Conservation (phyloP, 345 rosid genomes). For the Cardamine chenopodiifolia region DNA sequence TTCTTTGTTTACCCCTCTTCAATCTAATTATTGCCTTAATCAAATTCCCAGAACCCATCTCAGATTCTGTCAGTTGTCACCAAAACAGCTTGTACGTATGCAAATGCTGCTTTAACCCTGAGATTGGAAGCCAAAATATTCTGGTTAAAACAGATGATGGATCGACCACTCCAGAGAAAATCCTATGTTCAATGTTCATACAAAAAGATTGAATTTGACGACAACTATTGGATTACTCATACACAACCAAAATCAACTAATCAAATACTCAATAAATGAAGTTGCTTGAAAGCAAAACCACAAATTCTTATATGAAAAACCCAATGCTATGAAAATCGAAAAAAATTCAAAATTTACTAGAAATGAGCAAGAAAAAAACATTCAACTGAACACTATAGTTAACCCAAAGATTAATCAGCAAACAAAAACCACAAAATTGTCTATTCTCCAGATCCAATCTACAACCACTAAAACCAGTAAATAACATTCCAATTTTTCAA, state of each 20-base stretch:
- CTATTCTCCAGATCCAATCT: conserved; percentile 38
- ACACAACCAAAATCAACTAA: conserved; percentile 3
- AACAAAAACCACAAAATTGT: background rate
- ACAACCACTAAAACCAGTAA: conserved; percentile 10
- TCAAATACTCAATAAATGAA: conserved; percentile 5
- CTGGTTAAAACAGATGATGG: background rate
- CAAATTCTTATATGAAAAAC: background rate
- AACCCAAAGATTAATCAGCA: background rate
- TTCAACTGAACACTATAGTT: background rate
- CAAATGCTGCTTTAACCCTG: conserved; percentile 43
- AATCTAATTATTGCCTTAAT: conserved; percentile 67
- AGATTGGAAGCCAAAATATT: conserved; percentile 30
- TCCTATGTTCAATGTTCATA: background rate
- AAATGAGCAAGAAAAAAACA: background rate
- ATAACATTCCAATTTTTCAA: conserved; percentile 2
- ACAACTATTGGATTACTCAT: background rate
- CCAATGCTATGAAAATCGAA: conserved; percentile 3
- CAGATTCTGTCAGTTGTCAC: conserved; percentile 28
- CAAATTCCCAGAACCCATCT: conserved; percentile 87
- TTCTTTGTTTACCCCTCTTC: conserved; percentile 61
- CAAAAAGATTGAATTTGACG: background rate
- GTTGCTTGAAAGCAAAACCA: background rate
- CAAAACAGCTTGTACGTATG: conserved; percentile 24
- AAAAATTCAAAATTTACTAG: conserved; percentile 23
- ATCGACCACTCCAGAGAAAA: background rate